Evolutionary conservation across 148 eudicot genomes (phyloP).

Genomic region (Agrostemma githago): DNA sequence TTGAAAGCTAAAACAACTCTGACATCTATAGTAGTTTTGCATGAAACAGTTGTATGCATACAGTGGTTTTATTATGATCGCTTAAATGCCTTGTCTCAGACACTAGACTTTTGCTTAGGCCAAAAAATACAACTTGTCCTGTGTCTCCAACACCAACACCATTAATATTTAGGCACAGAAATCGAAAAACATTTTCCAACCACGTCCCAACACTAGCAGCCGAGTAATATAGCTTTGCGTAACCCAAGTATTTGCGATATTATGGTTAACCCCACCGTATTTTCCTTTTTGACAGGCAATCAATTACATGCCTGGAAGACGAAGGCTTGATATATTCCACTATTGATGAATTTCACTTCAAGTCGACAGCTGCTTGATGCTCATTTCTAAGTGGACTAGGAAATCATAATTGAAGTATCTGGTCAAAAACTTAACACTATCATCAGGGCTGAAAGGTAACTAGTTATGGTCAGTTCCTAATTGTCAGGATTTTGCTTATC

Average conservation of each 20-base stretch:
- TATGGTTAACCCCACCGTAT: not conserved
- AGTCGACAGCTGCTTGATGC: constrained; percentile 40
- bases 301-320: constrained; percentile 64
- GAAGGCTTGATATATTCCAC: constrained; percentile 93
- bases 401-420: not conserved
- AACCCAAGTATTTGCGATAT: not conserved
- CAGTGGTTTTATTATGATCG: no score
- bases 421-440: not conserved
- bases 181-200: no score
- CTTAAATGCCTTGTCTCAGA: not conserved
- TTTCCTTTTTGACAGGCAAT: constrained; percentile 47
- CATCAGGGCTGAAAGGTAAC: not conserved
- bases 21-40: no score
- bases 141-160: not conserved
- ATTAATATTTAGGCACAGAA: no score
- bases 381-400: not conserved
- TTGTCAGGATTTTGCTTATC: not conserved
- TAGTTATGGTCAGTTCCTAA: not conserved
- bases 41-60: no score
- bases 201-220: no score
- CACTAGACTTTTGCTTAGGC: not conserved
- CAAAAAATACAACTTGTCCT: not conserved
- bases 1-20: not conserved
- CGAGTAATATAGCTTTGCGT: not conserved
- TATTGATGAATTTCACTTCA: constrained; percentile 80